Base-by-base conservation (phyloP, 305 asterid genomes). In the Fraxinus latifolia region DNA sequence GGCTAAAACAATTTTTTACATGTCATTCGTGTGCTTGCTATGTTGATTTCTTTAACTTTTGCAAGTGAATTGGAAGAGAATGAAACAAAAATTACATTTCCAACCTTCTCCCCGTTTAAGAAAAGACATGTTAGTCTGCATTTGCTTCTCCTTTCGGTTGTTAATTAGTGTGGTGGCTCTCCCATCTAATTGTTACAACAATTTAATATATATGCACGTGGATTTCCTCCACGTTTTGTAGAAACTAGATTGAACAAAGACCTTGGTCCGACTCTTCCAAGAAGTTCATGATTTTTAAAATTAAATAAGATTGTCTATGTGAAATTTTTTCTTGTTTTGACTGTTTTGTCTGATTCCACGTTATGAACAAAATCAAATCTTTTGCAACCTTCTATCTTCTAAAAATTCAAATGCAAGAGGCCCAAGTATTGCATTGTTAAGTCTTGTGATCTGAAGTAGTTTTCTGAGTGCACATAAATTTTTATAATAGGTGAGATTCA, bases 181-280 rank as follows among this genome's bases (percentile, higher is more conserved):
- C 27, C 27, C 76, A n/a, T 71, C 47, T 71, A 71, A 71, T n/a
- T 32, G 76, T 71, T 15, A n/a, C 76, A 15, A 71, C 76, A 71
- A 71, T 71, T 71, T 71, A 71, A 71, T 71, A 15, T 4, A 5
- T n/a, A 15, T 32, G 44, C 44, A 32, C 44, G 19, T 71, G 5
- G 42, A 71, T 14, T 71, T 14, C 6, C 42, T 70, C 44, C 23
- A 14, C 39, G 25, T 70, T 70, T 25, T 14, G 33, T 3, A 67
- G 74, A 9, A 31, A 67, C 19, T 67, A 67, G 70, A 60, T 65
- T 65, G 0, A 5, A 32, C 74, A 67, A 27, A 4, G 19, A 67
- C 74, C 74, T 14, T 14, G 1, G 74, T 27, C 9, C 37, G 2
- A 12, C 36, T 3, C 36, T 29, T 67, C 19, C 37, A 29, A 67